phyloP scores from a whole-genome alignment of 148 eudicot species.

The Silene conica region DNA sequence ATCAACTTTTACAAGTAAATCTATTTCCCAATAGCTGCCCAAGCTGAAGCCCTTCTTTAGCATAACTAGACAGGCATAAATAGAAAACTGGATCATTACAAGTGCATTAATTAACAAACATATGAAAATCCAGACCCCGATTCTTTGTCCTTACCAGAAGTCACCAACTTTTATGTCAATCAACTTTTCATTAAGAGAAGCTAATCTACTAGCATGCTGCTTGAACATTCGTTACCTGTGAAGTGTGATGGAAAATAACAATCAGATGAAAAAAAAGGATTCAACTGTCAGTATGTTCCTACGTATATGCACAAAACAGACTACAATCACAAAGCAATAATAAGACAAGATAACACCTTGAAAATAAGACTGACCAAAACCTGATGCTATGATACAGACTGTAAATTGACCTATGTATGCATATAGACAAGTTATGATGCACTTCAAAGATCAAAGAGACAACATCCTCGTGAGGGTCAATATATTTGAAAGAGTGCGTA shows the following conservation, averaged over 20 bases:
- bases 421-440: neutral
- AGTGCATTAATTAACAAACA: neutral
- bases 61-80: constrained; percentile 57
- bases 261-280: neutral
- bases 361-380: neutral
- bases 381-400: neutral
- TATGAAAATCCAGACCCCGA: constrained; percentile 4
- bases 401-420: neutral
- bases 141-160: constrained; percentile 60
- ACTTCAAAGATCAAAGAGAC: neutral
- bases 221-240: constrained; percentile 87
- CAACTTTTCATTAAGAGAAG: constrained; percentile 71
- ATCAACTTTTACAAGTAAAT: no score
- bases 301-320: neutral
- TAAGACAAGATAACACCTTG: neutral
- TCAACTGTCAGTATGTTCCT: neutral
- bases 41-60: constrained; percentile 77
- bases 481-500: neutral
- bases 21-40: constrained; percentile 91
- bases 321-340: neutral
- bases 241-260: constrained; percentile 3
- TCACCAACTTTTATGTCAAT: constrained; percentile 91
- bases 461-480: neutral
- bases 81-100: constrained; percentile 22
- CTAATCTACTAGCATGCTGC: constrained; percentile 71